phyloP scores from a whole-genome alignment of 2,329 filamentous ascomycete genomes.

The Diaporthe australafricana region DNA sequence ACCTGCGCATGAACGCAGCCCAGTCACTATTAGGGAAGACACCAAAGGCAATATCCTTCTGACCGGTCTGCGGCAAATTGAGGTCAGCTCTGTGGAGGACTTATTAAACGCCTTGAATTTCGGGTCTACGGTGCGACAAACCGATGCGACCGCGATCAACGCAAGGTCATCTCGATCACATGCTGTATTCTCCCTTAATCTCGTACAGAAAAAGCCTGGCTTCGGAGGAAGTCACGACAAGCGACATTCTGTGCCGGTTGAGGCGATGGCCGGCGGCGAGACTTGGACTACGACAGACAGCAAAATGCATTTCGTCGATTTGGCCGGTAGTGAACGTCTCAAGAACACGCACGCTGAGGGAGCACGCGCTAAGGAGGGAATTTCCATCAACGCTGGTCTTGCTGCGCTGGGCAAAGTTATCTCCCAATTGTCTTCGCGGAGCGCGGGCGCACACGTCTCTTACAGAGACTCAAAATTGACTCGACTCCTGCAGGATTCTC shows the following conservation, averaged over 20 bases:
- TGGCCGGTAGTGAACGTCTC: conserved; percentile 94
- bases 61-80: conserved; percentile 87
- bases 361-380: conserved; percentile 93
- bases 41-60: conserved; percentile 93
- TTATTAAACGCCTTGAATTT: conserved; percentile 90
- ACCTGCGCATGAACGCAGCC: conserved; percentile 75
- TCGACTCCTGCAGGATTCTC: conserved; percentile 91
- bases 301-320: conserved; percentile 98
- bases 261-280: conserved; percentile 78
- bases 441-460: conserved; percentile 89
- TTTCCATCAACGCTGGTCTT: conserved; percentile 96
- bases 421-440: conserved; percentile 92
- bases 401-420: conserved; percentile 98
- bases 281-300: conserved; percentile 89
- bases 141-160: conserved; percentile 96
- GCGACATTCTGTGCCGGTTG: conserved; percentile 86
- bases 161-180: conserved; percentile 98
- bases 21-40: conserved; percentile 94
- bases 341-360: conserved; percentile 98
- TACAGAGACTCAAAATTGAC: conserved; percentile 99
- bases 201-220: conserved; percentile 84
- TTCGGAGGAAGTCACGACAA: conserved; percentile 74
- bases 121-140: conserved; percentile 94
- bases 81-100: conserved; percentile 92
- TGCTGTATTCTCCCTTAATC: conserved; percentile 94